Percentiles rank a stretch among this genome's conserved stretches.
Evolutionary conservation across 192 early-diverging fungal species (phyloP).

Genomic region (Oehlia diaphana): DNA sequence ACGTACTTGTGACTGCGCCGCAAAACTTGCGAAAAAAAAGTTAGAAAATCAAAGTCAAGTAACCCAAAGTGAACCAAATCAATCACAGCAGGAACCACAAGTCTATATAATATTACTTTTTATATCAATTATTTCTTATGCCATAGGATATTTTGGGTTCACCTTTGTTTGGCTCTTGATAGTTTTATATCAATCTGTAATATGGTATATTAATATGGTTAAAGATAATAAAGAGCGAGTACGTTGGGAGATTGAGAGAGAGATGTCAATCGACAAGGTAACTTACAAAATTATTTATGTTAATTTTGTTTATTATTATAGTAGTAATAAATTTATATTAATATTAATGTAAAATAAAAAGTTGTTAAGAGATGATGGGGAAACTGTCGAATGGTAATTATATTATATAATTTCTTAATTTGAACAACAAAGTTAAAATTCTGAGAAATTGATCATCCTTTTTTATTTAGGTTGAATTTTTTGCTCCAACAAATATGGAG

Average conservation of each 20-base stretch:
- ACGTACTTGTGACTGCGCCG: neutral
- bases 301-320: neutral
- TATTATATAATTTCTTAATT: neutral
- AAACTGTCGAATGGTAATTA: conserved; percentile 30
- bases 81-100: neutral
- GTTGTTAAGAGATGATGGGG: conserved; percentile 4
- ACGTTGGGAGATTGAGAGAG: neutral
- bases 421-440: neutral
- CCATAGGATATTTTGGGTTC: neutral
- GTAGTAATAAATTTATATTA: neutral
- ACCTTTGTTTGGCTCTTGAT: neutral
- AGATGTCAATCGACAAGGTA: neutral
- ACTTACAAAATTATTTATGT: neutral
- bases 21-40: neutral
- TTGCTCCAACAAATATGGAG: conserved; percentile 27
- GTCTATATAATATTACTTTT: neutral
- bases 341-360: neutral
- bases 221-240: conserved; percentile 13
- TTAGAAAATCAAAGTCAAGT: neutral
- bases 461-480: conserved; percentile 13
- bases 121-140: neutral
- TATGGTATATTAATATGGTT: neutral
- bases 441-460: neutral
- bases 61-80: neutral
- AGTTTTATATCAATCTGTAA: neutral